Evolutionary conservation across 163 green algal species (phyloP), one percentile per base, ranked within the genome.

Genomic region (Chlorella variabilis): DNA sequence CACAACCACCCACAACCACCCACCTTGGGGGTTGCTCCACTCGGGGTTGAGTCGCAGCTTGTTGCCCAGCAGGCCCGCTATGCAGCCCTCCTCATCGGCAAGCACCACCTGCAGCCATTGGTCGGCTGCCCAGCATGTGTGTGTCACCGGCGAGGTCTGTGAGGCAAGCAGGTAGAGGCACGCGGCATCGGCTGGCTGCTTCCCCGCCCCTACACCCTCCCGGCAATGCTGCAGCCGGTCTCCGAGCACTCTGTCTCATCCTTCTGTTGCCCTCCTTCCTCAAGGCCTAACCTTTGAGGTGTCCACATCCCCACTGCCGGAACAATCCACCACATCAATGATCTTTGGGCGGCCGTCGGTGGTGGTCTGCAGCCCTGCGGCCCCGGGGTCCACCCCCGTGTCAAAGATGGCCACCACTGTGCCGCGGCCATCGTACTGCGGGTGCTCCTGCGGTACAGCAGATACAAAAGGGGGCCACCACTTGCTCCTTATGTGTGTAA

Each of bases 291-390:
- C 70, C 18, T 75, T 89, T 2, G 82, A 91, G 1, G 86, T 98
- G 87, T 97, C 93, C 23, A 98, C 88, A 83, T 98, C 96, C 1
- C 94, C 93, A 56, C 82, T 92, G 67, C 96, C 96, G 2, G 94
- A 98, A 82, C 93, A 96, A 80, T 99, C 95, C 2, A 98, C 85
- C 5, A 98, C 71, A 77, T 98, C 95, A 1, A 90, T 41, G 67
- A 90, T 85, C 63, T 90, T 90, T 20, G 84, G 80, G 42, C 49
- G 13, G 48, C 87, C 84, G 42, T 77, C 61, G 15, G 65, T 67
- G 3, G 81, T 86, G 17, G 49, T 83, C 65, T 83, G 69, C 70
- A 91, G 73, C 21, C 82, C 85, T 13, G 58, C 56, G 0, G 84
- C 85, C 27, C 85, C 87, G 18, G 89, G 91, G 74, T 94, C 89